Base-by-base conservation (phyloP, 2,329 filamentous ascomycete species). In the Fusarium clavum region DNA sequence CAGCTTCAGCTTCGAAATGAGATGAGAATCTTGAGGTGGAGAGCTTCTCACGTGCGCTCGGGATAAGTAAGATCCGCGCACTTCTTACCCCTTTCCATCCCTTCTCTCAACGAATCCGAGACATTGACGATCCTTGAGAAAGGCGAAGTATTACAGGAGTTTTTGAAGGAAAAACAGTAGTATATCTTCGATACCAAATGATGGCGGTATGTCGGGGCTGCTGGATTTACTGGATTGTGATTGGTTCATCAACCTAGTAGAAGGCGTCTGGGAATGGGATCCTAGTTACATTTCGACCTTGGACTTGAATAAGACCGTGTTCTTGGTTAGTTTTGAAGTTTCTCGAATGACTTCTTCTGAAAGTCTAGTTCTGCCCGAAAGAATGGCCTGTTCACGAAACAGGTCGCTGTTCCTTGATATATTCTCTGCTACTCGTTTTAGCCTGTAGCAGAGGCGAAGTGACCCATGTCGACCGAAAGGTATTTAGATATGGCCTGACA, bases 21-120 rank as follows among this genome's bases (percentile, higher is more conserved):
- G 24, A 30, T 43, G 43, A 49, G 55, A 67, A 43, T 67, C 44
- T 38, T 53, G 30, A 61, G 63, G 62, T 66, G 63, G 63, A 66
- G 61, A 66, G 63, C 14, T 6, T 40, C 57, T 67, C 63, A 63
- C 64, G 57, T 67, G 64, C 46, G 29, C 43, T 51, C 63, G 63
- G 63, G 63, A 67, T 66, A 66, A 66, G 63, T 61, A 66, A 66
- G 63, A 66, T 66, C 63, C 63, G 63, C 38, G 12, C 12, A 65
- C 29, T 44, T 14, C 29, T 46, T 57, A 62, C 62, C 55, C 30
- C 34, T n/a, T 57, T 67, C 55, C 44, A 20, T 49, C 22, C 30
- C 45, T 66, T 22, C 24, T 24, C 24, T 24, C 24, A 24, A 40
- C 54, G 49, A 27, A 46, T 30, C 9, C 25, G 22, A 64, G 60